Evolutionary conservation across 805 yeast genomes (phyloP).

Genomic region (Suhomyces prunicola): DNA sequence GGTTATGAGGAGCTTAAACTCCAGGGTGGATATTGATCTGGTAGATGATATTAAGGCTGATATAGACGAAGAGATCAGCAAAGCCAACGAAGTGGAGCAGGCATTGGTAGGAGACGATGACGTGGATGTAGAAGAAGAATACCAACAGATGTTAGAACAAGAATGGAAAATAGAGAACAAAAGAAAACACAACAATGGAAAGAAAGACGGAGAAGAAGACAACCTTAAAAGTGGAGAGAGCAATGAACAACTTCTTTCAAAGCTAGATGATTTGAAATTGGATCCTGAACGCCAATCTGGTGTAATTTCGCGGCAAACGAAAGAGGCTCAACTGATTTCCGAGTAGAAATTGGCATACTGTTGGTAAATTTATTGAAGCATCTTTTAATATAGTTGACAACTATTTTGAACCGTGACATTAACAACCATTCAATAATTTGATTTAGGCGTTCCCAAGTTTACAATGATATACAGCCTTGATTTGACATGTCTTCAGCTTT

Average conservation of each 20-base stretch:
- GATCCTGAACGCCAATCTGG: neutral
- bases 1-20: slow-evolving; percentile 27
- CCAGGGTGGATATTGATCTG: slow-evolving; percentile 22
- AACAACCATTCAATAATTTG: too few relatives aligned
- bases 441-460: neutral
- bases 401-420: too few relatives aligned
- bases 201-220: neutral
- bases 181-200: neutral
- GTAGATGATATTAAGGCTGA: slow-evolving; percentile 26
- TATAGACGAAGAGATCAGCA: slow-evolving; percentile 28
- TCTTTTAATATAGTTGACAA: neutral
- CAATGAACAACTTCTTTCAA: neutral
- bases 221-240: neutral
- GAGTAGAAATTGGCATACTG: neutral
- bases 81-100: slow-evolving; percentile 25
- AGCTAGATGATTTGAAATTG: neutral
- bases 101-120: slow-evolving; percentile 20
- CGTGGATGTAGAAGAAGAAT: slow-evolving; percentile 30
- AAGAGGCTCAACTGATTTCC: neutral
- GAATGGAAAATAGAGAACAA: slow-evolving; percentile 3
- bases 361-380: neutral
- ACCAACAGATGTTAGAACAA: slow-evolving; percentile 19
- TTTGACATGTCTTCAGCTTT: neutral
- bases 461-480: neutral
- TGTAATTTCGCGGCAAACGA: neutral